A percentile compares a stretch with the other conserved stretches of the same genome.
These are phyloP conservation scores for Colletotrichum falcatum DNA, from an alignment of 2,329 filamentous ascomycete genomes.

Conservation along the genomic window DNA sequence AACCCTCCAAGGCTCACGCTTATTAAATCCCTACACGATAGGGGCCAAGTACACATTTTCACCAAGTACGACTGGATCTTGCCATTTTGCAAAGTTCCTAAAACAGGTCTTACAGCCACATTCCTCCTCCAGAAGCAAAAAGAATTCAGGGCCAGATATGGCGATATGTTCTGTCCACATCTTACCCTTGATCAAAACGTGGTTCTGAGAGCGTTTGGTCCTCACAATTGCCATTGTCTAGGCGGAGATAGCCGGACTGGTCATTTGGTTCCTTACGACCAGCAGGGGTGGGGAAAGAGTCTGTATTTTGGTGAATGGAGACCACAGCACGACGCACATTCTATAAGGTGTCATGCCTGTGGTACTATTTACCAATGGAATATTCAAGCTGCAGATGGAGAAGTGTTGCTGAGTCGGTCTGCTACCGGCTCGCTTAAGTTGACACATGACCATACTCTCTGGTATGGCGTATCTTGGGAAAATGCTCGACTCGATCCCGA, in stretches of 20 bases:
- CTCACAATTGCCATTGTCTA: background rate
- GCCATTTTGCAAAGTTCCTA: background rate
- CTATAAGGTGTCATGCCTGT: background rate
- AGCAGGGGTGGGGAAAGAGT: background rate
- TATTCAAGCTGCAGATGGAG: background rate
- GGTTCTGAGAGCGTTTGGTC: background rate
- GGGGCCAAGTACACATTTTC: accelerated
- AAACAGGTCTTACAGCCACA: background rate
- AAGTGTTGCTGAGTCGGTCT: background rate
- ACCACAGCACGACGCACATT: background rate
- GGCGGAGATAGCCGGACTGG: conserved; percentile 7
- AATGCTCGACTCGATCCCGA: background rate
- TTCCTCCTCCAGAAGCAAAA: background rate
- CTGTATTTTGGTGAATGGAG: accelerated
- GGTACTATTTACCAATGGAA: accelerated
- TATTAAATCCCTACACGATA: accelerated
- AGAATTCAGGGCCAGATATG: background rate
- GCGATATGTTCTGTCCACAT: conserved; percentile 3
- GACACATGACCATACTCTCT: background rate
- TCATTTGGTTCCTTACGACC: background rate
- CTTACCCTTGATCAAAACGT: background rate
- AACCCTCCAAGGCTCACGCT: background rate
- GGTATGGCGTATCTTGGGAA: accelerated
- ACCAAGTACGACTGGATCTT: background rate
- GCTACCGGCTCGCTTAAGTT: accelerated